Percentiles rank a stretch among this genome's conserved stretches.
phyloP scores from a whole-genome alignment of 495 filamentous ascomycete species.

The Xylaria longipes region DNA sequence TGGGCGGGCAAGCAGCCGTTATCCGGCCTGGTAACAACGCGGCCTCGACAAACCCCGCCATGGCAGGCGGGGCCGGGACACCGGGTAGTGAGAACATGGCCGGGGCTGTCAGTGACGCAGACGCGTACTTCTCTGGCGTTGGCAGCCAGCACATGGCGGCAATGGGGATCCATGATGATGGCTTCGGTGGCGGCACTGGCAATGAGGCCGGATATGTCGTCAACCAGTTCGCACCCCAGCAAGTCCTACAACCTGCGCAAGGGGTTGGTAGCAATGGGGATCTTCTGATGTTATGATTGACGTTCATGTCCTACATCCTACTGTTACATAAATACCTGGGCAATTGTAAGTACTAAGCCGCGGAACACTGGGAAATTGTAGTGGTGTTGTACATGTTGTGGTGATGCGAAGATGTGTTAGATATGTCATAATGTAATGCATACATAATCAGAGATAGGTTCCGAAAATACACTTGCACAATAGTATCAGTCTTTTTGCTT shows the following conservation, averaged over 20 bases:
- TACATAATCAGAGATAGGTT: not conserved
- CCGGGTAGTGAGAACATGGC: slow-evolving; percentile 55
- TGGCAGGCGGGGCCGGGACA: slow-evolving; percentile 34
- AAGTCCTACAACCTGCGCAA: slow-evolving; percentile 60
- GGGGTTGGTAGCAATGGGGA: slow-evolving; percentile 61
- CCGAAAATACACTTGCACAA: not conserved
- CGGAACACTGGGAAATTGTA: not conserved
- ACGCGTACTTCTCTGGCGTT: slow-evolving; percentile 81
- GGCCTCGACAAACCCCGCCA: slow-evolving; percentile 27
- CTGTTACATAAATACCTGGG: not conserved
- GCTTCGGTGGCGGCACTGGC: slow-evolving; percentile 54
- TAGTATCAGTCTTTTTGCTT: not conserved
- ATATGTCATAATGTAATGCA: slow-evolving; percentile 9
- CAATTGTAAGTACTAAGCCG: not conserved
- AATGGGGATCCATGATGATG: slow-evolving; percentile 63
- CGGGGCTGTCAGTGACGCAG: slow-evolving; percentile 79
- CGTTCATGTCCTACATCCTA: not conserved
- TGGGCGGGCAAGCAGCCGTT: slow-evolving; percentile 55
- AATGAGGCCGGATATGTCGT: slow-evolving; percentile 65
- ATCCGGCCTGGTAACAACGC: slow-evolving; percentile 34
- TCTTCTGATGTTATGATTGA: slow-evolving; percentile 56
- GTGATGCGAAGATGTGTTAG: not conserved
- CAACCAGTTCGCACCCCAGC: slow-evolving; percentile 69
- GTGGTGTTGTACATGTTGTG: slow-evolving; percentile 1
- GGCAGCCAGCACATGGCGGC: slow-evolving; percentile 74